Base-by-base conservation (phyloP, 148 eudicot species). In the Vaccinium macrocarpon region DNA sequence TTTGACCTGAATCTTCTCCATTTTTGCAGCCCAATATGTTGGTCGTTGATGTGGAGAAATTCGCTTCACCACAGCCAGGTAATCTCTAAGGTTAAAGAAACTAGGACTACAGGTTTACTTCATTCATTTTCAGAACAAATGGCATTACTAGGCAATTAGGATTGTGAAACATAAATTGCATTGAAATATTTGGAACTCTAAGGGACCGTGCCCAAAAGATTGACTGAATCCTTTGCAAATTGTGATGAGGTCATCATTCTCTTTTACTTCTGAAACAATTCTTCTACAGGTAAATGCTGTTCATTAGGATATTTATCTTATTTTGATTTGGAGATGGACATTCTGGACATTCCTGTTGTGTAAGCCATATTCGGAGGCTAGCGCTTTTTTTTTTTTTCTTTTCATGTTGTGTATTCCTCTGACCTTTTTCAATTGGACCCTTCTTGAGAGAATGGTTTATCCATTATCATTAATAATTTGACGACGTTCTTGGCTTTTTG, bases 11-110 rank as follows among this genome's bases (percentile, higher is more conserved):
- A 55, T 73, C 11, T 55, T 38, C 52, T 32, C 79, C 55, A 74
- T 73, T 79, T 87, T 90, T 88, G 89, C 96, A 97, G 99, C 99
- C 99, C 50, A 97, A 97, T 86, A 95, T 95, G 98, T 89, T 97
- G 87, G 98, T 97, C 79, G 93, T 97, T 84, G 98, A 97, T 85
- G 83, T 97, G 81, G 98, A 92, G 92, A 97, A 97, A 86, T 92
- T 97, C 74, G 95, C 86, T 81, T 90, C 98, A 48, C 95, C 98
- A 35, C 89, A 92, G 84, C 88, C 89, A 92, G 99, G 99, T 97
- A 92, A 86, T 82, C 68, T 15, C 3, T 38, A 27, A 19, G 52
- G 46, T 35, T 66, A 59, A 80, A 38, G 71, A 38, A 59, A 78
- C 56, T 8, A 79, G 11, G 14, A 16, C 25, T 27, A 27, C 10